Conservation (phyloP, 1,139 yeast genomes). For the Pneumocystis murina region DNA sequence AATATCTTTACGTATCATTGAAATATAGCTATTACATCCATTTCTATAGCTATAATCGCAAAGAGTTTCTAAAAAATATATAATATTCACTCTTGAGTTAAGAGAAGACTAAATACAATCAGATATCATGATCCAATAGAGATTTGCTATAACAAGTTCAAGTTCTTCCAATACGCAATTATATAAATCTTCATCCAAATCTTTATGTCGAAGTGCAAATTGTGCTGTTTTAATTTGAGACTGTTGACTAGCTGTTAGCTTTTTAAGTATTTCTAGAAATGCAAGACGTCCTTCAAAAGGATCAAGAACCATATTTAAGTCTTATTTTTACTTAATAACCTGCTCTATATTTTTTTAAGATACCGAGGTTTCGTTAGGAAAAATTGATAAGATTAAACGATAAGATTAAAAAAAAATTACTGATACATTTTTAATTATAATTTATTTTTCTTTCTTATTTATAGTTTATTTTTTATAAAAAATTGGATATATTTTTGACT, state of each 20-base stretch:
- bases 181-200: slow-evolving; percentile 55
- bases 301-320: slow-evolving; percentile 6
- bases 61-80: slow-evolving; percentile 54
- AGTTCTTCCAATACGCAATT: slow-evolving; percentile 57
- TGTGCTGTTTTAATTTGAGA: slow-evolving; percentile 19
- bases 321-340: not conserved
- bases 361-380: not conserved
- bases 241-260: slow-evolving; percentile 44
- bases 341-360: not conserved
- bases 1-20: slow-evolving; percentile 27
- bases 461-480: too few species aligned
- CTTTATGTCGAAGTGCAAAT: slow-evolving; percentile 23
- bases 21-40: slow-evolving; percentile 15
- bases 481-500: not conserved
- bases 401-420: not conserved
- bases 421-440: too few species aligned
- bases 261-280: slow-evolving; percentile 45
- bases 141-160: slow-evolving; percentile 23
- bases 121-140: not conserved
- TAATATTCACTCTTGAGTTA: slow-evolving; percentile 48
- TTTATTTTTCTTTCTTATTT: too few species aligned
- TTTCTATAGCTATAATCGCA: slow-evolving; percentile 22
- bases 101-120: slow-evolving; percentile 24
- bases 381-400: not conserved
- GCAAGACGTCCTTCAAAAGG: slow-evolving; percentile 37